Evolutionary conservation across 129 eudicot species (phyloP).

Genomic region (Saussurea involucrata): DNA sequence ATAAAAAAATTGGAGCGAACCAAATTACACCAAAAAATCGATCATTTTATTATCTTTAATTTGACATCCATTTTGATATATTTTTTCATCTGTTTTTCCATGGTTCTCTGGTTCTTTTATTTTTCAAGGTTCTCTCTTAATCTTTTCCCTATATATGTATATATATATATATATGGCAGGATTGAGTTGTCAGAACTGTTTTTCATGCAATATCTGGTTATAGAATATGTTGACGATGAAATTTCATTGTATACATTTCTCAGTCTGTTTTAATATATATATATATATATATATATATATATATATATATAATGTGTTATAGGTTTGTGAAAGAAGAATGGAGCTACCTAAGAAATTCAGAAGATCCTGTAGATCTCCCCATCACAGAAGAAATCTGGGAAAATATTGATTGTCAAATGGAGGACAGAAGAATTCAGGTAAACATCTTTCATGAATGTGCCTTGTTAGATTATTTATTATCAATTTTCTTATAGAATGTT

Average conservation of each 20-base stretch:
- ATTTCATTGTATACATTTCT: not conserved
- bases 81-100: too few relatives aligned
- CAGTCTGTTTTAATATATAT: too few relatives aligned
- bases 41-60: too few relatives aligned
- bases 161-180: too few relatives aligned
- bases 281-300: too few relatives aligned
- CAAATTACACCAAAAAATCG: too few relatives aligned
- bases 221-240: not conserved
- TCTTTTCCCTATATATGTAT: too few relatives aligned
- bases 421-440: constrained; percentile 47
- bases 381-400: constrained; percentile 51
- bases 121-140: too few relatives aligned
- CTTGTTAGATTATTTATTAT: not conserved
- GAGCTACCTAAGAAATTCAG: constrained; percentile 45
- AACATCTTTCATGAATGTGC: constrained; percentile 9
- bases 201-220: not conserved
- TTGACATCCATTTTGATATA: too few relatives aligned
- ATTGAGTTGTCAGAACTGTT: not conserved
- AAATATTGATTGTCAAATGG: constrained; percentile 50
- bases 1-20: too few relatives aligned
- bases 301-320: constrained; percentile 10
- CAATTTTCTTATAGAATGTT: not conserved
- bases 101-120: too few relatives aligned
- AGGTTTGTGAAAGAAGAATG: constrained; percentile 80
- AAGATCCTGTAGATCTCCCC: constrained; percentile 36